These are phyloP conservation scores for Paraphaeosphaeria sporulosa DNA, from an alignment of 2,329 filamentous ascomycete species.

Conservation along the genomic window DNA sequence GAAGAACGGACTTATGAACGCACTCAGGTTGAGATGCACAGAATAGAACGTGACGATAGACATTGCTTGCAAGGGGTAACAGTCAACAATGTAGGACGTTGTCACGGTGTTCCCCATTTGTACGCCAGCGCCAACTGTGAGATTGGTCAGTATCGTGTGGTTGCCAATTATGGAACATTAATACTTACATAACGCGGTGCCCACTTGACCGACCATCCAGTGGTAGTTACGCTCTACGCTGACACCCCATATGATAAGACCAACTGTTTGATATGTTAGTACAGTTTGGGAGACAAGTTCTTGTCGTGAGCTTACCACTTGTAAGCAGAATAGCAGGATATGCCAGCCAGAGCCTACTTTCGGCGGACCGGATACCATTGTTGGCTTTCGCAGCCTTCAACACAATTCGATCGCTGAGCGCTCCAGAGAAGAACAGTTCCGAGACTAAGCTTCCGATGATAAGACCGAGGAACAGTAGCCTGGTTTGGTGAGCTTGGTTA, in stretches of 20 bases:
- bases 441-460: constrained; percentile 7
- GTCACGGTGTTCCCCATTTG: constrained; percentile 11
- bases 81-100: constrained; percentile 10
- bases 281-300: neutral
- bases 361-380: constrained; percentile 4
- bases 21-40: constrained; percentile 11
- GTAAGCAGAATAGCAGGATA: constrained; percentile 6
- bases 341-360: constrained; percentile 8
- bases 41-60: constrained; percentile 10
- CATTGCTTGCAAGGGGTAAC: constrained; percentile 10
- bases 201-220: constrained; percentile 13
- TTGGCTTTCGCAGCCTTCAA: constrained; percentile 6
- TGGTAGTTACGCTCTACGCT: constrained; percentile 7
- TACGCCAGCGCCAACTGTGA: constrained; percentile 9
- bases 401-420: constrained; percentile 7
- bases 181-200: constrained; percentile 7
- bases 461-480: constrained; percentile 9
- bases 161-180: neutral
- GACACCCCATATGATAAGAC: constrained; percentile 7
- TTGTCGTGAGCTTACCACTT: neutral
- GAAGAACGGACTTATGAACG: constrained; percentile 11
- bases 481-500: neutral
- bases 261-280: neutral
- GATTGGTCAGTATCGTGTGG: neutral
- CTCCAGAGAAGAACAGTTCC: constrained; percentile 10